Base-by-base conservation (phyloP, 257 asterid species). In the Cinchona pubescens region DNA sequence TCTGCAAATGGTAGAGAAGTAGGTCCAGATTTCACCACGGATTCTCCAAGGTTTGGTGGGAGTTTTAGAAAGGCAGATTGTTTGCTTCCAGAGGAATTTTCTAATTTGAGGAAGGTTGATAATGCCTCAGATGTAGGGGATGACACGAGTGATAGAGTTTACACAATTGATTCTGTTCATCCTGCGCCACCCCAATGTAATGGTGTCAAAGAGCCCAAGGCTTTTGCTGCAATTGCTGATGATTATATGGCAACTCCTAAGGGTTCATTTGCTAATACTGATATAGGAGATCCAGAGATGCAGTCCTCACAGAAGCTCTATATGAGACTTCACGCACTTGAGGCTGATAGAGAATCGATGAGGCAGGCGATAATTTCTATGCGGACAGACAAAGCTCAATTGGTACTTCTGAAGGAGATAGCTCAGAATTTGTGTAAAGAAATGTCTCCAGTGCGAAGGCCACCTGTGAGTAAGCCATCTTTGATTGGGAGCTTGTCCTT, bases 311-410 rank as follows among this genome's bases (percentile, higher is more conserved):
- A 87, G 80, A 92, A 92, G 92, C 83, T 94, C 81, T 89, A 94
- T 81, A 88, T 83, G 34, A 89, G 97, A 87, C 90, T 92, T 83
- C 99, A 90, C 58, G 92, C 96, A 58, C 96, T 94, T 73, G 99
- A 94, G 87, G 99, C 97, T 79, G 99, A 94, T 80, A 88, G 96
- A 82, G 97, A 94, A 86, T 89, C 95, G n/a, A 90, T 94, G 99
- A 88, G 96, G 88, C 97, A 88, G 80, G 90, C 97, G 76, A 86
- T 94, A 64, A 79, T 92, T 71, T 88, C 97, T 58, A 84, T 90
- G 80, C 90, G 95, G 74, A 94, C 96, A 65, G 97, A 94, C 76
- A 94, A 89, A 82, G 97, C 97, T 72, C 99, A 94, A 61, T 78
- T 92, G 78, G 85, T 87, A 29, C 75, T 94, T 86, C 79, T 92